These are phyloP conservation scores for Knufia fluminis DNA, from an alignment of 2,329 filamentous ascomycete species.

Conservation along the genomic window DNA sequence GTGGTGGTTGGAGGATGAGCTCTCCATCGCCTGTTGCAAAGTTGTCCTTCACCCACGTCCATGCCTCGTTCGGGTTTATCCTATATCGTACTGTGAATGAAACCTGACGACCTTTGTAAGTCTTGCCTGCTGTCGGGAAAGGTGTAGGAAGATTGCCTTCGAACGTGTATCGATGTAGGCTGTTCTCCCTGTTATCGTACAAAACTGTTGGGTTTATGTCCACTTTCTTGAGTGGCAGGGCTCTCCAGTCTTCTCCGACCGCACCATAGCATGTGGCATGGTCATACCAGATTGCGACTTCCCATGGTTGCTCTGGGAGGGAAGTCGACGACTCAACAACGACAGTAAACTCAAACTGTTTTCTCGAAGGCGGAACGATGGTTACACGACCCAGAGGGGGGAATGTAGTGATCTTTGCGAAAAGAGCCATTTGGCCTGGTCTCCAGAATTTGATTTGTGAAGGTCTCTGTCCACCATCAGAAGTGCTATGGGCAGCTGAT, in stretches of 20 bases:
- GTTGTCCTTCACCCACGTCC: slow-evolving; percentile 38
- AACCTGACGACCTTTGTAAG: slow-evolving; percentile 22
- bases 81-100: slow-evolving; percentile 38
- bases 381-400: slow-evolving; percentile 72
- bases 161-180: slow-evolving; percentile 29
- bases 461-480: slow-evolving; percentile 15
- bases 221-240: slow-evolving; percentile 45
- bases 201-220: slow-evolving; percentile 23
- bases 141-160: slow-evolving; percentile 21
- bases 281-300: slow-evolving; percentile 69
- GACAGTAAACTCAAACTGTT: slow-evolving; percentile 53
- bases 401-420: slow-evolving; percentile 50
- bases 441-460: slow-evolving; percentile 29
- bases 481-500: not conserved
- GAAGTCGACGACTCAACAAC: slow-evolving; percentile 56
- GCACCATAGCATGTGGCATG: slow-evolving; percentile 38
- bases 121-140: slow-evolving; percentile 14
- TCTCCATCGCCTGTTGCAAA: slow-evolving; percentile 33
- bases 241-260: slow-evolving; percentile 40
- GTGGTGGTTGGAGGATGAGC: slow-evolving; percentile 30
- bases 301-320: slow-evolving; percentile 52
- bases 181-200: slow-evolving; percentile 16
- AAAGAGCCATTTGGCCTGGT: slow-evolving; percentile 39
- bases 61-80: slow-evolving; percentile 28
- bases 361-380: slow-evolving; percentile 38